phyloP scores from a whole-genome alignment of 2,329 filamentous ascomycete genomes.

The Pleoardoris graminearum region DNA sequence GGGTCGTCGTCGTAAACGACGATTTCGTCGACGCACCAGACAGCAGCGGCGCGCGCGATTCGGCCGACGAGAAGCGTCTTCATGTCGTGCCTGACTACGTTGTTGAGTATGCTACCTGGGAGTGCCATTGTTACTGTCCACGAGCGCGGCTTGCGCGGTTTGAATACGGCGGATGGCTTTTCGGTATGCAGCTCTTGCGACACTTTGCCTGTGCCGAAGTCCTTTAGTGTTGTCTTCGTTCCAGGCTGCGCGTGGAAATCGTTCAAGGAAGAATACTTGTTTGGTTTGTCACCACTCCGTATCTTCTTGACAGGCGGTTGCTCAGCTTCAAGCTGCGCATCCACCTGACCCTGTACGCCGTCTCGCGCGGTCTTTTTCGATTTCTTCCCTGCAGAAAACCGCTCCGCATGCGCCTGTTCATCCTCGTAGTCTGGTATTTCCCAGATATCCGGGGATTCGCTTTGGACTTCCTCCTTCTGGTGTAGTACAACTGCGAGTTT shows the following conservation, averaged over 20 bases:
- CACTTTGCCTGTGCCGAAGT: not conserved
- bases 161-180: constrained; percentile 71
- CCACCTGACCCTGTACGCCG: not conserved
- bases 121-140: constrained; percentile 80
- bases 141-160: constrained; percentile 64
- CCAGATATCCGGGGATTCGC: not conserved
- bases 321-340: not conserved
- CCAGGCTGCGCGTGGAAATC: not conserved
- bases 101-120: constrained; percentile 73
- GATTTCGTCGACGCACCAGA: constrained; percentile 84
- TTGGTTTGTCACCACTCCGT: not conserved
- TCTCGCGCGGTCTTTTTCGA: not conserved
- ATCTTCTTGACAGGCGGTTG: constrained; percentile 3
- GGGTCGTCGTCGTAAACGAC: constrained; percentile 78
- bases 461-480: constrained; percentile 7
- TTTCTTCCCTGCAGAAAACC: too few relatives aligned
- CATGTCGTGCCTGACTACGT: constrained; percentile 72
- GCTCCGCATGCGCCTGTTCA: not conserved
- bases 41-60: constrained; percentile 77
- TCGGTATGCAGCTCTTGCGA: constrained; percentile 55
- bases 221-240: not conserved
- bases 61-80: constrained; percentile 73
- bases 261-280: not conserved
- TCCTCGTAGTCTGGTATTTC: not conserved
- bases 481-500: constrained; percentile 27